Evolutionary conservation across 2,329 filamentous ascomycete genomes (phyloP).

Genomic region (Sordariomycetes sp.): DNA sequence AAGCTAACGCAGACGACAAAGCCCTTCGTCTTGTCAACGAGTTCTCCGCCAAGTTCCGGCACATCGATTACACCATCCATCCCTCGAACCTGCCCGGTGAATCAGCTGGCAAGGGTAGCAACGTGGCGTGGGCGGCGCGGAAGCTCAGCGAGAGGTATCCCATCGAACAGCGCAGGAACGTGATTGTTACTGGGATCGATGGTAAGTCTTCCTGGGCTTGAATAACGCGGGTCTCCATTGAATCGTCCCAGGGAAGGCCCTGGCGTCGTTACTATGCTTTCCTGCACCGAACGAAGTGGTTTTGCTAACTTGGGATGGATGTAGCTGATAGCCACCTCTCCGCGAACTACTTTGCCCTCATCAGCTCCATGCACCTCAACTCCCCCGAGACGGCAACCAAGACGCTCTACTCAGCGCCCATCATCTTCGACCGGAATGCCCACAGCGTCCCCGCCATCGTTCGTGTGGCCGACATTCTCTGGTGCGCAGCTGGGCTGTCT

Average conservation of each 20-base stretch:
- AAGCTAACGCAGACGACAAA: conserved; percentile 46
- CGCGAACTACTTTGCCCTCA: conserved; percentile 51
- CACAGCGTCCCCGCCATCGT: conserved; percentile 54
- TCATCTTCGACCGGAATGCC: conserved; percentile 63
- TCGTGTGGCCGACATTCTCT: conserved; percentile 58
- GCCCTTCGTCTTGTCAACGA: conserved; percentile 47
- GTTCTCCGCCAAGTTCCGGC: conserved; percentile 51
- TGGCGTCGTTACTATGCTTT: background rate
- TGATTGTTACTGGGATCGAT: conserved; percentile 60
- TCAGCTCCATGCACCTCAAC: conserved; percentile 48
- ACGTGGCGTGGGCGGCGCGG: conserved; percentile 57
- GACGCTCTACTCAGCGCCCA: conserved; percentile 55
- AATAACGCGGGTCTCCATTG: background rate
- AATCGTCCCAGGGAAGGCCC: background rate
- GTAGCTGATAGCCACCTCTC: conserved; percentile 59
- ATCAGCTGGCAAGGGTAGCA: conserved; percentile 62
- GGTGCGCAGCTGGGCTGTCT: conserved; percentile 58
- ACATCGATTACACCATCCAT: conserved; percentile 55
- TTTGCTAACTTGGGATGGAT: conserved; percentile 5
- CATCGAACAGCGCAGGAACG: conserved; percentile 37
- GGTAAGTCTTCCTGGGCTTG: conserved; percentile 34
- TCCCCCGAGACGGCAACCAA: conserved; percentile 46
- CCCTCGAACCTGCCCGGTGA: conserved; percentile 53
- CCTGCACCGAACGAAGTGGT: background rate
- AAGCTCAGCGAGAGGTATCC: conserved; percentile 50